Percentiles rank a stretch among this genome's conserved stretches.
phyloP scores from a whole-genome alignment of 371 early-diverging fungal genomes.

The Mucor sp. region DNA sequence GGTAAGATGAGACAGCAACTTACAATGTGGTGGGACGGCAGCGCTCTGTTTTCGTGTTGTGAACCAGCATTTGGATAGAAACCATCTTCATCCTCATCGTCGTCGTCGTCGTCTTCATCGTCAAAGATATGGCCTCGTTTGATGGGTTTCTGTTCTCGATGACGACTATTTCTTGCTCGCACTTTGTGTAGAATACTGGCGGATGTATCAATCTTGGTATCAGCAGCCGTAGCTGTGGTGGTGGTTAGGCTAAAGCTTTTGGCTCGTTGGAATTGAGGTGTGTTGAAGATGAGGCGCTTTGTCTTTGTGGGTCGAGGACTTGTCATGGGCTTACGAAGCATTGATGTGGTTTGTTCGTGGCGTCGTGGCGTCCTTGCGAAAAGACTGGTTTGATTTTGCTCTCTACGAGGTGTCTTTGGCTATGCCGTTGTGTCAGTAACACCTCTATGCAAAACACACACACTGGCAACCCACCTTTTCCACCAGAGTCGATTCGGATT shows the following conservation, averaged over 20 bases:
- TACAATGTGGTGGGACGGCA: background rate
- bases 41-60: conserved; percentile 2
- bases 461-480: background rate
- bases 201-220: conserved; percentile 12
- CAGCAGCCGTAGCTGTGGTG: background rate
- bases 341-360: background rate
- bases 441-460: background rate
- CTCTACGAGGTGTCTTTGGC: background rate
- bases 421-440: background rate
- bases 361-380: conserved; percentile 21
- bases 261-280: conserved; percentile 38
- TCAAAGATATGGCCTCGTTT: conserved; percentile 18
- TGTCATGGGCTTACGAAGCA: conserved; percentile 18
- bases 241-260: background rate
- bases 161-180: conserved; percentile 31
- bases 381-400: background rate
- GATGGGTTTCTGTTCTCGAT: conserved; percentile 21
- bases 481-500: background rate
- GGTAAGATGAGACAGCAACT: too few species aligned
- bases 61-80: background rate
- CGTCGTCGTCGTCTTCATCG: conserved; percentile 19
- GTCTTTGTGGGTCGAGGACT: conserved; percentile 14
- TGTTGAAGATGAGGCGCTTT: conserved; percentile 25
- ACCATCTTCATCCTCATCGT: background rate
- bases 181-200: conserved; percentile 36